Conservation (phyloP, 495 filamentous ascomycete genomes). For the Penicillium simplicissimum region DNA sequence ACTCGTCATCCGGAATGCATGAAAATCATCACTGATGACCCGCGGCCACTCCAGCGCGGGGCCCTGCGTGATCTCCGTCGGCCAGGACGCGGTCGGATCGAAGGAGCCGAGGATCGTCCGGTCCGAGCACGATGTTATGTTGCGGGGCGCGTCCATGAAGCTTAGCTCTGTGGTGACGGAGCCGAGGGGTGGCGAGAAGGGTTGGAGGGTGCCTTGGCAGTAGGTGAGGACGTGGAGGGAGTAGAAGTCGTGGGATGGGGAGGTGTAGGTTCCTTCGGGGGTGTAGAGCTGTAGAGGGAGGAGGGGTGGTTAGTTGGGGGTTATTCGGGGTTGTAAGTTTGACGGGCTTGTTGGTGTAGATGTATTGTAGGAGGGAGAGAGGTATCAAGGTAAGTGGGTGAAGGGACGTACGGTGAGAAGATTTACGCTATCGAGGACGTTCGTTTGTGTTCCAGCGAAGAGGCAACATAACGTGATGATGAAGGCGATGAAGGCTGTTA, state of each 20-base stretch:
- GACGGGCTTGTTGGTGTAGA: not conserved
- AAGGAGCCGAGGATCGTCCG: slow-evolving; percentile 55
- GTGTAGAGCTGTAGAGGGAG: slow-evolving; percentile 33
- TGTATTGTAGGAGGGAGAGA: not conserved
- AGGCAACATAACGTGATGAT: slow-evolving; percentile 68
- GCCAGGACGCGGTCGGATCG: slow-evolving; percentile 58
- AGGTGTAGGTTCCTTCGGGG: slow-evolving; percentile 46
- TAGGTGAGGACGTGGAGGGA: slow-evolving; percentile 68
- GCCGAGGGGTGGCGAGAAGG: slow-evolving; percentile 29
- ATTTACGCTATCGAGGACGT: slow-evolving; percentile 62
- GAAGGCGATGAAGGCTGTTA: slow-evolving; percentile 57
- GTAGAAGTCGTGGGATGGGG: slow-evolving; percentile 73
- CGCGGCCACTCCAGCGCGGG: slow-evolving; percentile 60
- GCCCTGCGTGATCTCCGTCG: slow-evolving; percentile 56
- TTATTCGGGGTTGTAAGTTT: not conserved
- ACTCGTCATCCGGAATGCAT: slow-evolving; percentile 46
- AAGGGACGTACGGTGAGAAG: slow-evolving; percentile 59
- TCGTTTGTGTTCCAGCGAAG: slow-evolving; percentile 64
- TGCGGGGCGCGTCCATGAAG: slow-evolving; percentile 37
- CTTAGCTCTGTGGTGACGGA: slow-evolving; percentile 19
- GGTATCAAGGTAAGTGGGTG: not conserved
- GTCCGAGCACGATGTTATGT: slow-evolving; percentile 63
- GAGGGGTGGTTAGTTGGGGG: slow-evolving; percentile 26
- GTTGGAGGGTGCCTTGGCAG: slow-evolving; percentile 56
- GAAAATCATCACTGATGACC: slow-evolving; percentile 60